Conservation (phyloP, 208 protist genomes). For the Angomonas desouzai region DNA sequence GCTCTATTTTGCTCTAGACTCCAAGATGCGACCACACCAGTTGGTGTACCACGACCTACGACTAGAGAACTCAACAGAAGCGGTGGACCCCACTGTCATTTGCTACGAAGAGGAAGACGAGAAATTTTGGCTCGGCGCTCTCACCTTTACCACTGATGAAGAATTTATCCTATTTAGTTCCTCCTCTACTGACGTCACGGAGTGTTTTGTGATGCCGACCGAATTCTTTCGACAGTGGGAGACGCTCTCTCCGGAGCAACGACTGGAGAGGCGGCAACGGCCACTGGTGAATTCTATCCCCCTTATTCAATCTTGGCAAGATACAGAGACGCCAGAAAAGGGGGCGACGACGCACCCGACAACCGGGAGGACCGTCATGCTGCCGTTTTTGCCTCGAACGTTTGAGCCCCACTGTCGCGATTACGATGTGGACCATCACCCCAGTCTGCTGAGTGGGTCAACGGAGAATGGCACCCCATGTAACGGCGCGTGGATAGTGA, state of each 20-base stretch:
- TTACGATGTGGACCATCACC: constrained; percentile 67
- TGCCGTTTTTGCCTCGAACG: constrained; percentile 7
- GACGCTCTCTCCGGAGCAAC: neutral
- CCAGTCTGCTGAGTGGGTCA: constrained; percentile 23
- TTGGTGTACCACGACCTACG: constrained; percentile 63
- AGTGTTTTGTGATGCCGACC: constrained; percentile 39
- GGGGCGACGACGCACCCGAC: neutral
- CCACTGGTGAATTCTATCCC: neutral
- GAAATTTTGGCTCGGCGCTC: constrained; percentile 46
- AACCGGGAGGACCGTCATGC: neutral
- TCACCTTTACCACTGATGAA: constrained; percentile 49
- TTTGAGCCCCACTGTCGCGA: constrained; percentile 16
- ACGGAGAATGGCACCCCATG: neutral
- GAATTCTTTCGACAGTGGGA: neutral
- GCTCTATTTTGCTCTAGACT: constrained; percentile 58
- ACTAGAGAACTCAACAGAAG: neutral
- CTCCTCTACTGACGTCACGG: constrained; percentile 38
- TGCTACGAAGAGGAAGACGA: constrained; percentile 64
- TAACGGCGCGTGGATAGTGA: constrained; percentile 52
- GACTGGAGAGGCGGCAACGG: neutral
- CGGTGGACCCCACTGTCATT: constrained; percentile 23
- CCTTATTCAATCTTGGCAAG: neutral
- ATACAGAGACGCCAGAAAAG: neutral
- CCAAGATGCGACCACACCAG: constrained; percentile 41
- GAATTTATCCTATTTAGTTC: constrained; percentile 42